Conservation (phyloP, 768 basidiomycete species). For the Leccinum rimulosum region DNA sequence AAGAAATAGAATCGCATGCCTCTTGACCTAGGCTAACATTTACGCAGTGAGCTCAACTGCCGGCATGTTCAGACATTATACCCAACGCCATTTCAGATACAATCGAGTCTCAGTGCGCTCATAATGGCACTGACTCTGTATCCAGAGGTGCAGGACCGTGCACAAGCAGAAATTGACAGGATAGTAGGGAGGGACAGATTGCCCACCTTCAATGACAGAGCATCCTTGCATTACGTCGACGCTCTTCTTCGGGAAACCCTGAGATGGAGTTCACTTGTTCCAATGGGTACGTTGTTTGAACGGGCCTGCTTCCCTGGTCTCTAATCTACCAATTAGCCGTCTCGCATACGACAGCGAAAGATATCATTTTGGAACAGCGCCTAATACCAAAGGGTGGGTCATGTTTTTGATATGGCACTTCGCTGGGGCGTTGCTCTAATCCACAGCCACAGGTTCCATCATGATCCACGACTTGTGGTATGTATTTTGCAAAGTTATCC, state of each 20-base stretch:
- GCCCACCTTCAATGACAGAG: slow-evolving; percentile 16
- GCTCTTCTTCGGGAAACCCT: slow-evolving; percentile 22
- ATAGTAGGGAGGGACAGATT: slow-evolving; percentile 20
- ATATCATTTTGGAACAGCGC: slow-evolving; percentile 42
- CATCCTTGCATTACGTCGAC: slow-evolving; percentile 20
- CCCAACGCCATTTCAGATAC: slow-evolving; percentile 13
- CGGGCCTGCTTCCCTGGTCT: not conserved
- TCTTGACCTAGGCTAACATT: slow-evolving; percentile 14
- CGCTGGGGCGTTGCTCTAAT: not conserved
- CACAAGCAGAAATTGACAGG: slow-evolving; percentile 16
- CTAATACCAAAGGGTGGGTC: slow-evolving; percentile 50
- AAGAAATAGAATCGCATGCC: not conserved
- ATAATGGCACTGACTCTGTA: slow-evolving; percentile 20
- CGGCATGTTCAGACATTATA: not conserved
- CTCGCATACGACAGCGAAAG: slow-evolving; percentile 32
- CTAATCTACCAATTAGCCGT: slow-evolving; percentile 17
- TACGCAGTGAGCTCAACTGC: slow-evolving; percentile 11
- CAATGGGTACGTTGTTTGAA: slow-evolving; percentile 14
- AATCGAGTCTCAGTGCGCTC: slow-evolving; percentile 12
- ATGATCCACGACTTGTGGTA: slow-evolving; percentile 24
- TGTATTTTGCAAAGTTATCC: not conserved
- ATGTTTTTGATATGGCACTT: not conserved
- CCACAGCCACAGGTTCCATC: slow-evolving; percentile 15
- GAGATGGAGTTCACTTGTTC: slow-evolving; percentile 24
- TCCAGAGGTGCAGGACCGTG: slow-evolving; percentile 23